Percentiles rank a stretch among this genome's conserved stretches.
Conservation (phyloP, 768 basidiomycete genomes). For the Lactarius hengduanensis region DNA sequence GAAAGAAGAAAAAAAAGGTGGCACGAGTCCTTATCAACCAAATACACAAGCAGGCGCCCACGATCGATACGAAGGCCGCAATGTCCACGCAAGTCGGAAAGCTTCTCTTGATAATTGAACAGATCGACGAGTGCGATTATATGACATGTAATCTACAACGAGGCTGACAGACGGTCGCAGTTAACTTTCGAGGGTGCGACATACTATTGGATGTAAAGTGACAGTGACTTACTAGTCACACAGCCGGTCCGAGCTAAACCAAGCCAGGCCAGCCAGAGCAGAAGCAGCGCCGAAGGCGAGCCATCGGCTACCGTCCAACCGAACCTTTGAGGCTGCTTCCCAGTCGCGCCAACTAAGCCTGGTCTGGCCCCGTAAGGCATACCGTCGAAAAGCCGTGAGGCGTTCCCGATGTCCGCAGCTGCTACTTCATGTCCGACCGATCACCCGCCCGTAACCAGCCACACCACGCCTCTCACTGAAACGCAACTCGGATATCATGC, state of each 20-base stretch:
- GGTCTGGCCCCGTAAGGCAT: not conserved
- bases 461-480: constrained; percentile 10
- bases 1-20: not conserved
- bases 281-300: not conserved
- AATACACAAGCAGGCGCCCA: constrained; percentile 3
- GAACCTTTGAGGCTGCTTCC: not conserved
- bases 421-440: constrained; percentile 24
- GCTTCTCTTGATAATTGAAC: constrained; percentile 21
- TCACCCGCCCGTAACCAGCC: constrained; percentile 21
- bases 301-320: not conserved
- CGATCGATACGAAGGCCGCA: constrained; percentile 16
- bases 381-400: constrained; percentile 6
- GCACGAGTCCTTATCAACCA: constrained; percentile 9
- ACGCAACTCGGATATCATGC: constrained; percentile 1
- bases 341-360: not conserved
- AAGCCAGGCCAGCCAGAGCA: not conserved
- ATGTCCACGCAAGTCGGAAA: constrained; percentile 15
- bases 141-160: constrained; percentile 28
- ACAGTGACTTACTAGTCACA: constrained; percentile 17
- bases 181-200: constrained; percentile 20
- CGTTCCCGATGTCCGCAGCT: constrained; percentile 10
- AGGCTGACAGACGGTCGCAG: constrained; percentile 22
- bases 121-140: constrained; percentile 24
- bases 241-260: not conserved
- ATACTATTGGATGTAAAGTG: constrained; percentile 13